A percentile compares a stretch with the other conserved stretches of the same genome.
Conservation (phyloP, 495 filamentous ascomycete species). For the Penicillium lagena region DNA sequence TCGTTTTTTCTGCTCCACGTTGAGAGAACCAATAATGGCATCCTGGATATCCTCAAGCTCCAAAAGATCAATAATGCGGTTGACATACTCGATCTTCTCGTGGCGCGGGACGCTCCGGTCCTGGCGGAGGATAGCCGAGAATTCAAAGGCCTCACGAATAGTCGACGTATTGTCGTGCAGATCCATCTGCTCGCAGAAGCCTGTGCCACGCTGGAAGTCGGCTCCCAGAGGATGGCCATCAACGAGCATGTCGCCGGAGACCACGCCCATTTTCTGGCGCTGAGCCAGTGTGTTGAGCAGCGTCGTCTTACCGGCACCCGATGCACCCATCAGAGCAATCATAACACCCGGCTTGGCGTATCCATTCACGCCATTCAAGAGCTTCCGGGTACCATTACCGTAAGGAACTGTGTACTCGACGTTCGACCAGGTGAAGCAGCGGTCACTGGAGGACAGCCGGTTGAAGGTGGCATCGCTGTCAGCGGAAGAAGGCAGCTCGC, state of each 20-base stretch:
- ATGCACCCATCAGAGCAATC: slow-evolving; percentile 78
- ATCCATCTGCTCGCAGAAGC: slow-evolving; percentile 86
- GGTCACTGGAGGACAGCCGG: slow-evolving; percentile 53
- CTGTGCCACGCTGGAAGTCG: slow-evolving; percentile 75
- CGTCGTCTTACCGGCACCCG: slow-evolving; percentile 79
- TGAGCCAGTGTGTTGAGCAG: slow-evolving; percentile 71
- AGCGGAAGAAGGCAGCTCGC: slow-evolving; percentile 29
- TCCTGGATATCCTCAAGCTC: slow-evolving; percentile 52
- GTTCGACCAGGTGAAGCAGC: slow-evolving; percentile 70
- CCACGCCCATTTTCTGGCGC: slow-evolving; percentile 64
- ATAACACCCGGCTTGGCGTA: slow-evolving; percentile 77
- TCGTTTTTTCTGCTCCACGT: slow-evolving; percentile 63
- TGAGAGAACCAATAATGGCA: slow-evolving; percentile 48
- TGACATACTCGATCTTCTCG: slow-evolving; percentile 56
- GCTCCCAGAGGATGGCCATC: slow-evolving; percentile 61
- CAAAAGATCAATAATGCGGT: slow-evolving; percentile 54
- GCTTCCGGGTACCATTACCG: slow-evolving; percentile 58
- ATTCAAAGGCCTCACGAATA: slow-evolving; percentile 60
- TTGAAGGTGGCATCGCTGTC: slow-evolving; percentile 39
- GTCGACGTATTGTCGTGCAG: slow-evolving; percentile 65
- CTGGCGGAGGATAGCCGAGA: slow-evolving; percentile 60
- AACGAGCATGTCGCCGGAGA: slow-evolving; percentile 70
- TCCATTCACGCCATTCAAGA: slow-evolving; percentile 67
- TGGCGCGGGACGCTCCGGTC: slow-evolving; percentile 37
- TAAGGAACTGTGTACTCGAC: slow-evolving; percentile 70